Base-by-base conservation (phyloP, 2,329 filamentous ascomycete species). In the Calcarisporium arbuscula region DNA sequence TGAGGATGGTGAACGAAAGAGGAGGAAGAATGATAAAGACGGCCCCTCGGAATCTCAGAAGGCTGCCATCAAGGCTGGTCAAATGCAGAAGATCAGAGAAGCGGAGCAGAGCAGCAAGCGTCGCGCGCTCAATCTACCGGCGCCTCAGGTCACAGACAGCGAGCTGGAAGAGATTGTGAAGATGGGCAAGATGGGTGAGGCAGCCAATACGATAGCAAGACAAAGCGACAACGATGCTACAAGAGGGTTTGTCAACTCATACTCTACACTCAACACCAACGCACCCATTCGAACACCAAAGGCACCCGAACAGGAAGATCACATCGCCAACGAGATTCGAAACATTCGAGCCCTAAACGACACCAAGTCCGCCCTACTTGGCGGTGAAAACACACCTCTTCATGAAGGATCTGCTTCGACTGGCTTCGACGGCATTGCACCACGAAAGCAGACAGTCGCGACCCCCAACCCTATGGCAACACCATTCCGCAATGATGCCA, bases 121-220 rank as follows among this genome's bases (percentile, higher is more conserved):
- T 38, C 77, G 87, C 38, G 67, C 82, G 6, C 69, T 98, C n/a
- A 79, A 82, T 29, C 67, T 98, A 18, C 92, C 92, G 8, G 70
- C 85, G 17, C 92, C 92, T 8, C 92, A 98, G 62, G 87, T 98
- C 49, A 82, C 85, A 57, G 92, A 98, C 52, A 74, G 79, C 28
- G 92, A 98, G 61, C 69, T 98, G 39, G 92, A 98, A 54, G 89
- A 95, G 47, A 96, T 98, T 52, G 87, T 98, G 45, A 98, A 98
- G 68, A 94, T 96, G 88, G 90, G 92, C 28, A 85, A 94, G 74
- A 77, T 88, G 40, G 92, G 90, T 23, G 88, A 95, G 53, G 80
- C 82, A 33, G 92, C 92, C 28, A 88, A 80, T 50, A 67, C 72
- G 43, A 69, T 85, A 56, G 86, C 85, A 5, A 76, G 77, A 28